phyloP scores from a whole-genome alignment of 2,329 filamentous ascomycete species.

The Cladosporium halotolerans region DNA sequence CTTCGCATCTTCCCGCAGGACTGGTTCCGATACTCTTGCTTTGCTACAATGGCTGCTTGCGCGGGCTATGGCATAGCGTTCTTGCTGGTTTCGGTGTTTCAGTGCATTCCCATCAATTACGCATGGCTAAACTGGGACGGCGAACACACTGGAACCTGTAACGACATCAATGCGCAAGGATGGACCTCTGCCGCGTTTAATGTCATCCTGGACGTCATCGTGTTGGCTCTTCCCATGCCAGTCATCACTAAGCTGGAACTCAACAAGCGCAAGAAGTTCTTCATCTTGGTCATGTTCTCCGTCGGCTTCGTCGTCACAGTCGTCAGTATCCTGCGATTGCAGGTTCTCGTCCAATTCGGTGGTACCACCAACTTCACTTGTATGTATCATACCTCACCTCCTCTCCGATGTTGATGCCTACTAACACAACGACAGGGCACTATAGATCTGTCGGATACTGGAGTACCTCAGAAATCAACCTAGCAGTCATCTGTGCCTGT shows the following conservation, averaged over 20 bases:
- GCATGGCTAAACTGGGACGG: conserved; percentile 13
- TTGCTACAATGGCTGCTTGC: conserved; percentile 18
- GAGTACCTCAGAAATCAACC: conserved; percentile 11
- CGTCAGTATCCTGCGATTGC: conserved; percentile 13
- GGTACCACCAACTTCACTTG: conserved; percentile 13
- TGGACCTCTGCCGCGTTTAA: conserved; percentile 14
- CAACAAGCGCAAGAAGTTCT: conserved; percentile 13
- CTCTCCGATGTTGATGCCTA: neutral
- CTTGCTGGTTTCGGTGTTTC: conserved; percentile 12
- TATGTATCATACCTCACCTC: neutral
- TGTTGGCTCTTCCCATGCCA: conserved; percentile 18
- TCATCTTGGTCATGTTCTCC: conserved; percentile 13
- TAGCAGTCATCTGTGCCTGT: conserved; percentile 15
- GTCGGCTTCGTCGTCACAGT: conserved; percentile 13
- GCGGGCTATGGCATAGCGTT: conserved; percentile 11
- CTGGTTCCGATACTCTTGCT: conserved; percentile 24
- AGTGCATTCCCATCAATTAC: conserved; percentile 12
- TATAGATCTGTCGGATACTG: conserved; percentile 12
- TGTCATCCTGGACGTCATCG: conserved; percentile 18
- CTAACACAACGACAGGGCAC: conserved; percentile 1
- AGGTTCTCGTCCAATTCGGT: conserved; percentile 13
- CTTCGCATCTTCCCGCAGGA: conserved; percentile 30
- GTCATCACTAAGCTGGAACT: conserved; percentile 10
- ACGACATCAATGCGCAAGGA: conserved; percentile 14
- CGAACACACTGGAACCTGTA: conserved; percentile 10